Evolutionary conservation across 1,139 yeast species (phyloP).

Genomic region (Candida albicans): DNA sequence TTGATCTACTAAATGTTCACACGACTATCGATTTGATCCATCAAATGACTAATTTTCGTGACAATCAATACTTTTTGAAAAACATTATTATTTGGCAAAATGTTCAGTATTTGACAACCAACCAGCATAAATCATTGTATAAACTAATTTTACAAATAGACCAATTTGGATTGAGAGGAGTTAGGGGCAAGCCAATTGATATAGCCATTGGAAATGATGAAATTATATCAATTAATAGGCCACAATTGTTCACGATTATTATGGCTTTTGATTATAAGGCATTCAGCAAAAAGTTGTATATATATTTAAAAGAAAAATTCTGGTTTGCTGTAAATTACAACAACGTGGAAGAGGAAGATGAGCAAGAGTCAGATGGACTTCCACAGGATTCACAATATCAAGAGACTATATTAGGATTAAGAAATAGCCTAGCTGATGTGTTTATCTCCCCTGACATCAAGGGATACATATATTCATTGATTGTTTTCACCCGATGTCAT

Average conservation of each 20-base stretch:
- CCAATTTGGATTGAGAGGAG: slow-evolving; percentile 24
- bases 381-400: slow-evolving; percentile 2
- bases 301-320: slow-evolving; percentile 38
- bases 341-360: background rate
- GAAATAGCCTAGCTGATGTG: slow-evolving; percentile 19
- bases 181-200: slow-evolving; percentile 8
- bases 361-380: background rate
- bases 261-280: slow-evolving; percentile 22
- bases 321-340: slow-evolving; percentile 31
- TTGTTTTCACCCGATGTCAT: slow-evolving; percentile 42
- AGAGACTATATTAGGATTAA: slow-evolving; percentile 10
- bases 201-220: slow-evolving; percentile 10
- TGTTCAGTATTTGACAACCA: slow-evolving; percentile 19
- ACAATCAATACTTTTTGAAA: slow-evolving; percentile 13
- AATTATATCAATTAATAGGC: slow-evolving; percentile 18
- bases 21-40: slow-evolving; percentile 13
- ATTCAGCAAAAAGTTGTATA: slow-evolving; percentile 22
- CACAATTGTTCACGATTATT: slow-evolving; percentile 26
- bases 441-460: slow-evolving; percentile 38
- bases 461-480: slow-evolving; percentile 39
- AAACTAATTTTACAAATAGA: slow-evolving; percentile 33
- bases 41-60: slow-evolving; percentile 10
- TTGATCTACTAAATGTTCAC: slow-evolving; percentile 19
- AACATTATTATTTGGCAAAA: slow-evolving; percentile 27
- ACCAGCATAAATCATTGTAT: slow-evolving; percentile 27